phyloP scores from a whole-genome alignment of 768 basidiomycete genomes.

The Mycena rosella region DNA sequence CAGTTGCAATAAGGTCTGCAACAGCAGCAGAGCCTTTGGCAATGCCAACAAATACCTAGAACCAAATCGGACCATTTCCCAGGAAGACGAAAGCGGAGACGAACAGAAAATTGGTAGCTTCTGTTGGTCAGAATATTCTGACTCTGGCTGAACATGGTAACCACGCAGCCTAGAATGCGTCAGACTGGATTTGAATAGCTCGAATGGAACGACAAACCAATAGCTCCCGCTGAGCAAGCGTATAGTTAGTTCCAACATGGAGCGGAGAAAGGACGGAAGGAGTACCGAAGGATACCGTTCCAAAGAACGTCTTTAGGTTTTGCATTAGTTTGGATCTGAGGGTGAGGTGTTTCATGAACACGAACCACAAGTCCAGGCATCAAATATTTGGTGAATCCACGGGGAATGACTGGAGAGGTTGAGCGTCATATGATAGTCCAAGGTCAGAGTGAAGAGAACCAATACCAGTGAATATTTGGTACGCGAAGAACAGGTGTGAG shows the following conservation, averaged over 20 bases:
- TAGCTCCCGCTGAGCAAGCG: not conserved
- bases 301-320: not conserved
- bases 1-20: constrained; percentile 20
- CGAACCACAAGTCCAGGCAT: constrained; percentile 1
- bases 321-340: not conserved
- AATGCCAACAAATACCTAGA: constrained; percentile 18
- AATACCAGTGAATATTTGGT: constrained; percentile 16
- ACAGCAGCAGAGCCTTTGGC: constrained; percentile 13
- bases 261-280: not conserved
- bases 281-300: constrained; percentile 1
- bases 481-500: constrained; percentile 30
- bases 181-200: not conserved
- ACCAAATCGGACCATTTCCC: not conserved
- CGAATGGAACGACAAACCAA: not conserved
- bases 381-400: not conserved
- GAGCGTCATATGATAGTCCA: not conserved
- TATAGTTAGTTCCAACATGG: not conserved
- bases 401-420: not conserved
- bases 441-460: not conserved
- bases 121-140: constrained; percentile 11
- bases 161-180: not conserved
- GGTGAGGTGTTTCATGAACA: not conserved
- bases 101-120: constrained; percentile 17
- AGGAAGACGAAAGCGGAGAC: not conserved
- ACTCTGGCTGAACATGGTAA: constrained; percentile 13